Conservation (phyloP, 176 grass and related monocot species). For the Rhynchospora pubera region DNA sequence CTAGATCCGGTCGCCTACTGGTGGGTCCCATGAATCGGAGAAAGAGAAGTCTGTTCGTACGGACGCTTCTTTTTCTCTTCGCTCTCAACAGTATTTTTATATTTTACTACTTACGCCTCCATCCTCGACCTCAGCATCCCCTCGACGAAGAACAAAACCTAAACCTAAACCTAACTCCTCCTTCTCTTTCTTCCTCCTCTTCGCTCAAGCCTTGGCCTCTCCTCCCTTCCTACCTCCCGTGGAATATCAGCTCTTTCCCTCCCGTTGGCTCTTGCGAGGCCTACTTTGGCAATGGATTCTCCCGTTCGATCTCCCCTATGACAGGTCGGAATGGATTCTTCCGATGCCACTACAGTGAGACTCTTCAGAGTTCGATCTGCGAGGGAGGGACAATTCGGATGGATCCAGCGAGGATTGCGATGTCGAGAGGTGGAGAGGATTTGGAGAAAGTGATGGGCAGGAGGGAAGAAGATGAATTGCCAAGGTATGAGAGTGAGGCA, state of each 20-base stretch:
- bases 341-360: conserved; percentile 83
- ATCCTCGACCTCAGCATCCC: conserved; percentile 13
- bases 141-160: not conserved
- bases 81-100: conserved; percentile 48
- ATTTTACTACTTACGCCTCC: conserved; percentile 55
- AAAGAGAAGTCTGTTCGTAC: conserved; percentile 32
- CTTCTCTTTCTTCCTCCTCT: not conserved
- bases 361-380: conserved; percentile 75
- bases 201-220: conserved; percentile 64
- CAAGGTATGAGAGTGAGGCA: conserved; percentile 56
- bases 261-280: conserved; percentile 77
- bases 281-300: conserved; percentile 90
- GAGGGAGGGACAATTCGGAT: conserved; percentile 73
- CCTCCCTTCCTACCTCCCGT: conserved; percentile 74
- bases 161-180: conserved; percentile 7
- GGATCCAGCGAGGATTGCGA: conserved; percentile 56
- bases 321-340: conserved; percentile 43
- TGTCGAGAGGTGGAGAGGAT: conserved; percentile 83
- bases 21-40: conserved; percentile 18
- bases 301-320: conserved; percentile 38
- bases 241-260: conserved; percentile 29
- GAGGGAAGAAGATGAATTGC: conserved; percentile 77
- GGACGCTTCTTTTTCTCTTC: conserved; percentile 50
- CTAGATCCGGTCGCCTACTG: not conserved
- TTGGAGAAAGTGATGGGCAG: conserved; percentile 72